phyloP scores from a whole-genome alignment of 208 protist species.

The Crithidia thermophila region DNA sequence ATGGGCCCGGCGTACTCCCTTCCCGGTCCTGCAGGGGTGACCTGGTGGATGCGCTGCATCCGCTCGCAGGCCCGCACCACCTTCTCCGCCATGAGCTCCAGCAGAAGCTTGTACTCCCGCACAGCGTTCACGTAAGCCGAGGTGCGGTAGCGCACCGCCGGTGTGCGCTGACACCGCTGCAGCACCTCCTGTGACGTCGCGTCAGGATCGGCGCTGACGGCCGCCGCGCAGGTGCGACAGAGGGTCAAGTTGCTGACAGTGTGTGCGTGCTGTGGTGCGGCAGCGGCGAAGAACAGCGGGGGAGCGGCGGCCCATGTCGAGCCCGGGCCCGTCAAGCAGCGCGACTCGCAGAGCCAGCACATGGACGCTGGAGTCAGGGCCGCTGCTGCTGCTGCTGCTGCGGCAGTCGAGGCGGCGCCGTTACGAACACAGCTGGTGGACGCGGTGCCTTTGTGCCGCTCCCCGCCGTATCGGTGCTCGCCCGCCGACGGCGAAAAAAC shows the following conservation, averaged over 20 bases:
- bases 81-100: conserved; percentile 40
- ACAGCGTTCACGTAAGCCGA: conserved; percentile 47
- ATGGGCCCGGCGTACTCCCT: no score
- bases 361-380: background rate
- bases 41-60: conserved; percentile 18
- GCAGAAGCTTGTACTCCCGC: conserved; percentile 50
- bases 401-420: background rate
- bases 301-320: conserved; percentile 29
- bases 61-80: conserved; percentile 30
- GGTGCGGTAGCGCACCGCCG: conserved; percentile 30
- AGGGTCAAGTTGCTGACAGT: conserved; percentile 41
- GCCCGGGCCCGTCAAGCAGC: conserved; percentile 29
- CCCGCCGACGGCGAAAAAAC: background rate
- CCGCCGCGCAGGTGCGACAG: conserved; percentile 42
- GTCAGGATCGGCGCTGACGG: conserved; percentile 17
- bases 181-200: conserved; percentile 35
- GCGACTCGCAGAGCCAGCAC: conserved; percentile 60
- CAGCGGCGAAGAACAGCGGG: conserved; percentile 29
- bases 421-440: background rate
- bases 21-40: background rate
- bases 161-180: conserved; percentile 39
- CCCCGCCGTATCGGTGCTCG: background rate
- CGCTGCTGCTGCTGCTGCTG: background rate
- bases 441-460: background rate
- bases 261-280: background rate